These are phyloP conservation scores for Lizonia empirigonia DNA, from an alignment of 2,329 filamentous ascomycete species.

Conservation along the genomic window DNA sequence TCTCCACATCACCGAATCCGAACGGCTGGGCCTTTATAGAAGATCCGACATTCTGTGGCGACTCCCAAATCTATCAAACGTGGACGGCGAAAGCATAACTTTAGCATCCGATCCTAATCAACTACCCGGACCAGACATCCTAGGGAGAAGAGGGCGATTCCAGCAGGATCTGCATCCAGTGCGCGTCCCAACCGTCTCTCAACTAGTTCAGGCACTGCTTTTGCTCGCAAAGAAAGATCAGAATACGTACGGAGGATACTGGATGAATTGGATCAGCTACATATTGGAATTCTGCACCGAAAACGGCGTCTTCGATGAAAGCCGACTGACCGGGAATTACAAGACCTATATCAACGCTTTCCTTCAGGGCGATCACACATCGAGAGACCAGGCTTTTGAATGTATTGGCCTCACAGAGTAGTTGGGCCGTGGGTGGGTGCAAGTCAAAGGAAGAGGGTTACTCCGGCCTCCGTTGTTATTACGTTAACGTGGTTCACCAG, in stretches of 20 bases:
- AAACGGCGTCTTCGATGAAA: slow-evolving; percentile 2
- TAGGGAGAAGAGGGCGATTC: slow-evolving; percentile 7
- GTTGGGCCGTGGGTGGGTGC: neutral
- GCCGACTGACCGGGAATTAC: slow-evolving; percentile 5
- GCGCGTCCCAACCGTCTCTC: slow-evolving; percentile 1
- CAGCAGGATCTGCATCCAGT: slow-evolving; percentile 7
- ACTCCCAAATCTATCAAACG: slow-evolving; percentile 1
- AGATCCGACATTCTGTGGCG: slow-evolving; percentile 7
- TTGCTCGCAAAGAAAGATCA: slow-evolving; percentile 3
- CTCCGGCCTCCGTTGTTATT: neutral
- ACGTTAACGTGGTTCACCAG: too few relatives aligned
- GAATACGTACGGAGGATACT: slow-evolving; percentile 3
- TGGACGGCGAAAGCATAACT: slow-evolving; percentile 6
- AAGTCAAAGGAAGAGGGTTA: neutral
- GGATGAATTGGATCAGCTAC: slow-evolving; percentile 8
- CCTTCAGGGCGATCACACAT: neutral
- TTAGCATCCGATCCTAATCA: slow-evolving; percentile 5
- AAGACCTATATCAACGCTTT: slow-evolving; percentile 6
- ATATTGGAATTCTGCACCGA: slow-evolving; percentile 6
- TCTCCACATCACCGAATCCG: slow-evolving; percentile 5
- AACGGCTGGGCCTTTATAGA: slow-evolving; percentile 3
- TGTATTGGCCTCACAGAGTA: slow-evolving; percentile 5
- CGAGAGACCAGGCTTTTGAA: neutral
- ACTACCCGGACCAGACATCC: slow-evolving; percentile 8
- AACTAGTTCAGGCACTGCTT: slow-evolving; percentile 1